These are phyloP conservation scores for Phlebiopsis gigantea DNA, from an alignment of 768 basidiomycete species.

Conservation along the genomic window DNA sequence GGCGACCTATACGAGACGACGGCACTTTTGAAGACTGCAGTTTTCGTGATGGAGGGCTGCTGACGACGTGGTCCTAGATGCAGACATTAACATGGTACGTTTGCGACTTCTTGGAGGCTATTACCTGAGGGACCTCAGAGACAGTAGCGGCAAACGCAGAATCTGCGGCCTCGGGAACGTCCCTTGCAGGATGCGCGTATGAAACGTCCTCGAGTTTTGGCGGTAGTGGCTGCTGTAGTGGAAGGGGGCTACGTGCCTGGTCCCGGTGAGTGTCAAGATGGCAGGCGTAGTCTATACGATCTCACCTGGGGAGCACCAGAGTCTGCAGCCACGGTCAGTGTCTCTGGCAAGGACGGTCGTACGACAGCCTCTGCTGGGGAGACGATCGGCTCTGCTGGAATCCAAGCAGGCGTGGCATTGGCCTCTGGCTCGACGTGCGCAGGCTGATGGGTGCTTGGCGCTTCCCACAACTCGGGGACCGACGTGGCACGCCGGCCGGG, in stretches of 20 bases:
- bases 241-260: no score
- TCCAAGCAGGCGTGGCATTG: not conserved
- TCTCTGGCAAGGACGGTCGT: no score
- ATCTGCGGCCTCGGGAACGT: not conserved
- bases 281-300: no score
- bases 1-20: slow-evolving; percentile 78
- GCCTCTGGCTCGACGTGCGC: not conserved
- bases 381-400: not conserved
- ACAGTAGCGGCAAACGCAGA: not conserved
- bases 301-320: no score
- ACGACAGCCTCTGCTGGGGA: no score
- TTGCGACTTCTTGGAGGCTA: no score
- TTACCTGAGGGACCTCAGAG: not conserved
- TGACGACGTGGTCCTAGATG: slow-evolving; percentile 17
- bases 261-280: no score
- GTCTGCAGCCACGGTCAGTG: no score
- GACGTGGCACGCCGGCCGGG: not conserved
- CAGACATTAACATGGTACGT: no score
- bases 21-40: slow-evolving; percentile 86
- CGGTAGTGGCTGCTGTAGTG: no score
- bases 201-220: no score
- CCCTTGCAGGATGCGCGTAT: no score
- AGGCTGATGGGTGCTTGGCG: not conserved
- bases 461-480: not conserved
- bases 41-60: slow-evolving; percentile 28